phyloP scores from a whole-genome alignment of 495 filamentous ascomycete genomes.

The Podospora pseudoanserina region DNA sequence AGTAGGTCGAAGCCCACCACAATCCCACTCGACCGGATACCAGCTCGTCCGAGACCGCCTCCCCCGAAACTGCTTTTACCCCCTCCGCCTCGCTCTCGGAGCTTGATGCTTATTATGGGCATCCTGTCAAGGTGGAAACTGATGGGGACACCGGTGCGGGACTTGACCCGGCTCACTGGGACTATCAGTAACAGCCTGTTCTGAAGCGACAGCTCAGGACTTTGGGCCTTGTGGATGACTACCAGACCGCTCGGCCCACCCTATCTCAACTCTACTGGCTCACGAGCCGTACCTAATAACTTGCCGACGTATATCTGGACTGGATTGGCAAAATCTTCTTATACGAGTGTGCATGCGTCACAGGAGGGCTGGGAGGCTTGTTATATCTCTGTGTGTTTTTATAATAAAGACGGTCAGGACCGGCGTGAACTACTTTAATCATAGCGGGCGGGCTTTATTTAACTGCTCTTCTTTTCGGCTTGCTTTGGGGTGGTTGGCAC shows the following conservation, averaged over 20 bases:
- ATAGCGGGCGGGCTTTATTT: slow-evolving; percentile 15
- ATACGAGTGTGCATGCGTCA: neutral
- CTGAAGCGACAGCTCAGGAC: neutral
- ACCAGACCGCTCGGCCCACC: neutral
- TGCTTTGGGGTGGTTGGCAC: neutral
- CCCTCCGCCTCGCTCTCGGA: no score
- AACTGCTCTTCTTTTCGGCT: slow-evolving; percentile 4
- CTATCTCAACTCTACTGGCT: slow-evolving; percentile 1
- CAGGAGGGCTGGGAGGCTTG: slow-evolving; percentile 1
- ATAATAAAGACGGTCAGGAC: slow-evolving; percentile 32
- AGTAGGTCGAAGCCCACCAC: slow-evolving; percentile 19
- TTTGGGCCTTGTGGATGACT: neutral
- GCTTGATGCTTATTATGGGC: no score
- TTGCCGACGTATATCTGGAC: neutral
- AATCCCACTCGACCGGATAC: neutral
- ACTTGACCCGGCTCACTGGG: neutral
- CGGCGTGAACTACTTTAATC: slow-evolving; percentile 28
- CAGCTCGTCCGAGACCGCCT: neutral
- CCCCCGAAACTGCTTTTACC: no score
- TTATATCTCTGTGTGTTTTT: slow-evolving; percentile 15
- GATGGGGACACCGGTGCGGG: neutral
- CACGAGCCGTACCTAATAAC: slow-evolving; percentile 1
- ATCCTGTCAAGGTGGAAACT: neutral
- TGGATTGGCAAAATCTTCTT: slow-evolving; percentile 1
- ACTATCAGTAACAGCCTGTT: neutral